Conservation (phyloP, 2,329 filamentous ascomycete genomes). For the Alternaria angustiovoidea region DNA sequence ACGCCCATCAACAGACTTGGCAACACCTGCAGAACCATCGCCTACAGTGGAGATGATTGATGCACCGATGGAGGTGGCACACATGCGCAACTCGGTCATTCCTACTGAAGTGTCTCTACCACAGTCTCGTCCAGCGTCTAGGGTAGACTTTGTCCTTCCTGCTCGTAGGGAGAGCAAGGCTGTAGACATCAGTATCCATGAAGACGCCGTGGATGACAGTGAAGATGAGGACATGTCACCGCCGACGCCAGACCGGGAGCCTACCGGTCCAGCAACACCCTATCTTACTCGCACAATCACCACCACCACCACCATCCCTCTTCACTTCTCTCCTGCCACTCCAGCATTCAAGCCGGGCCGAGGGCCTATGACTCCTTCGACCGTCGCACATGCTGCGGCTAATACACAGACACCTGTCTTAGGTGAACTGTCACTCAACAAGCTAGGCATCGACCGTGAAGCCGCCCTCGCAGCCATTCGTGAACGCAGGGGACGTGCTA, state of each 20-base stretch:
- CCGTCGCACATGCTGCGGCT: slow-evolving; percentile 45
- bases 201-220: slow-evolving; percentile 44
- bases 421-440: slow-evolving; percentile 45
- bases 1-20: slow-evolving; percentile 13
- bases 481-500: slow-evolving; percentile 74
- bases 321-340: slow-evolving; percentile 55
- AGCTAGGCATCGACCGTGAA: slow-evolving; percentile 64
- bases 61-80: slow-evolving; percentile 36
- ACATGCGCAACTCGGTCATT: slow-evolving; percentile 29
- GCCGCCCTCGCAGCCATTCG: slow-evolving; percentile 78
- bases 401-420: slow-evolving; percentile 41
- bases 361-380: slow-evolving; percentile 44
- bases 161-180: slow-evolving; percentile 24
- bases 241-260: slow-evolving; percentile 29
- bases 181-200: slow-evolving; percentile 38
- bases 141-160: slow-evolving; percentile 18
- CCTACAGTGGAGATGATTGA: slow-evolving; percentile 28
- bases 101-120: slow-evolving; percentile 21
- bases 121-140: slow-evolving; percentile 12
- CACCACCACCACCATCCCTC: slow-evolving; percentile 58
- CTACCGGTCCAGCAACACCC: slow-evolving; percentile 41
- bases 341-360: slow-evolving; percentile 41
- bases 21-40: slow-evolving; percentile 27
- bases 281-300: slow-evolving; percentile 54
- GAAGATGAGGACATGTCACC: slow-evolving; percentile 39